Conservation (phyloP, 176 grass and related monocot genomes). For the Eragrostis curvula region DNA sequence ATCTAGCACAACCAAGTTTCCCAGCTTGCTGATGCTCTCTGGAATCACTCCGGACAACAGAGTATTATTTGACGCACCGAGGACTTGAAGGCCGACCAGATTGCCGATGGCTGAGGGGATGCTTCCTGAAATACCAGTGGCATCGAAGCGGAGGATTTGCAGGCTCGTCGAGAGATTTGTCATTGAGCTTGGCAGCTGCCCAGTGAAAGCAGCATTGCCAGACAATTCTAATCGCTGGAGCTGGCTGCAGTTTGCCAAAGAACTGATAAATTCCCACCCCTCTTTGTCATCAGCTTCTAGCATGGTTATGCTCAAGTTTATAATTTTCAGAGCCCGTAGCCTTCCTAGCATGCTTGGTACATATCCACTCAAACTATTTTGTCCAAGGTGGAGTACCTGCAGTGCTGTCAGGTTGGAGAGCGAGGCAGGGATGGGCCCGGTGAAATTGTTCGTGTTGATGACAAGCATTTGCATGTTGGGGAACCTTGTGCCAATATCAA, state of each 20-base stretch:
- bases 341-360: background rate
- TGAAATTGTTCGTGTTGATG: background rate
- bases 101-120: conserved; percentile 6
- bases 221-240: accelerated
- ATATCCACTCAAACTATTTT: background rate
- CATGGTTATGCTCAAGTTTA: background rate
- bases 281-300: background rate
- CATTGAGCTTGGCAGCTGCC: background rate
- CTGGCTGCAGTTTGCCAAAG: conserved; percentile 5
- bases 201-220: background rate
- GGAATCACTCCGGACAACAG: background rate
- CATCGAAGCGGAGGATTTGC: accelerated
- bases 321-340: accelerated
- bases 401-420: background rate
- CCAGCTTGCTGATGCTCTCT: conserved; percentile 4
- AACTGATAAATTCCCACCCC: conserved; percentile 25
- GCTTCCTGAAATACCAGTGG: background rate
- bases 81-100: background rate
- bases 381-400: background rate
- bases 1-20: background rate
- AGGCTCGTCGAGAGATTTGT: background rate
- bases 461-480: accelerated
- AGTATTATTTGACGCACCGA: background rate
- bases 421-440: background rate
- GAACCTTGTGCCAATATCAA: background rate